Conservation (phyloP, 148 eudicot genomes). For the Vaccinium darrowii region DNA sequence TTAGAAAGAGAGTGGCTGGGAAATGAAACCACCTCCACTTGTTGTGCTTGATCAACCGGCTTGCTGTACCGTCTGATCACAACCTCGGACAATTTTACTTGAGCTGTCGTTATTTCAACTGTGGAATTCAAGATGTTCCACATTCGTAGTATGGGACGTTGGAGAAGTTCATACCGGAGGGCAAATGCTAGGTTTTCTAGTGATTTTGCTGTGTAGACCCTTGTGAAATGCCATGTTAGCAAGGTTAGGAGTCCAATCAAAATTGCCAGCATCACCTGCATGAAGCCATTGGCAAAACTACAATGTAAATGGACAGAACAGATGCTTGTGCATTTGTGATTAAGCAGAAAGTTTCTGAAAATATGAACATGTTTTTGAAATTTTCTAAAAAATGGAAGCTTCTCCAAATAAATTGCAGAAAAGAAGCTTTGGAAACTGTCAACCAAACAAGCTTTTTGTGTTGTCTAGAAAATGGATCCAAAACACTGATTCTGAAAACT, state of each 20-base stretch:
- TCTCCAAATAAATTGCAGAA: too few relatives aligned
- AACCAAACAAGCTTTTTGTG: not conserved
- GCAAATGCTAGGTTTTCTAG: slow-evolving; percentile 75
- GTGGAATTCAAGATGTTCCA: slow-evolving; percentile 91
- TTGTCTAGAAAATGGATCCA: not conserved
- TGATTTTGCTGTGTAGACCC: slow-evolving; percentile 81
- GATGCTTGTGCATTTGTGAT: not conserved
- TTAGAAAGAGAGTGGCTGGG: not conserved
- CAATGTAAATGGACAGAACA: not conserved
- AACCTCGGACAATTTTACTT: slow-evolving; percentile 78
- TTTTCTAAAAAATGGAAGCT: not conserved
- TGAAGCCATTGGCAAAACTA: slow-evolving; percentile 11
- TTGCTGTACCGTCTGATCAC: slow-evolving; percentile 59
- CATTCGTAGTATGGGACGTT: slow-evolving; percentile 86
- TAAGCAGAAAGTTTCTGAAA: too few relatives aligned
- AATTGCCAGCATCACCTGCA: slow-evolving; percentile 91
- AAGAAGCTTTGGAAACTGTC: too few relatives aligned
- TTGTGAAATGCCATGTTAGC: slow-evolving; percentile 94
- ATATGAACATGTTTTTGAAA: not conserved
- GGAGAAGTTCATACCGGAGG: slow-evolving; percentile 85
- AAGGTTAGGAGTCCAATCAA: slow-evolving; percentile 85
- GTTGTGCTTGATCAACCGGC: slow-evolving; percentile 68
- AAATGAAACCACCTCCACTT: slow-evolving; percentile 69
- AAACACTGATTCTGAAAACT: not conserved
- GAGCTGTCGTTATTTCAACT: slow-evolving; percentile 84